These are phyloP conservation scores for Pythium vanterpoolii DNA, from an alignment of 352 stramenopile species.

Conservation along the genomic window DNA sequence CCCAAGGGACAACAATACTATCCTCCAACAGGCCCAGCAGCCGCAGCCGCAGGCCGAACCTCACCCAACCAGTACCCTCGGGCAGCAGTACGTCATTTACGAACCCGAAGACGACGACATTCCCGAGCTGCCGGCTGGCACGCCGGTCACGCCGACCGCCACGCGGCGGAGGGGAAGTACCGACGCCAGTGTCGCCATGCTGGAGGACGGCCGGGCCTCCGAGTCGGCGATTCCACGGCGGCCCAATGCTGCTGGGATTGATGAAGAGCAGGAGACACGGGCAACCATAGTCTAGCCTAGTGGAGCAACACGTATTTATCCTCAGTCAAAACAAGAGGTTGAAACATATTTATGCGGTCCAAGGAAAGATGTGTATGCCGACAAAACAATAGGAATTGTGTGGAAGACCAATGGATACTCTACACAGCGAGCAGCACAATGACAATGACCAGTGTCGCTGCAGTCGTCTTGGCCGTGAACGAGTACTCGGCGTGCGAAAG, in stretches of 20 bases:
- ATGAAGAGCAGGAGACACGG: slow-evolving; percentile 7
- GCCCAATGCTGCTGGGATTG: slow-evolving; percentile 2
- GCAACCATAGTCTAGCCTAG: background rate
- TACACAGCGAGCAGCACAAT: slow-evolving; percentile 6
- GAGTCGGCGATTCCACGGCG: background rate
- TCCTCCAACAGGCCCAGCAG: background rate
- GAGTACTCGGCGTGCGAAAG: background rate
- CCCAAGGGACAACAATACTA: slow-evolving; percentile 18
- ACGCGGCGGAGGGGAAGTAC: slow-evolving; percentile 19
- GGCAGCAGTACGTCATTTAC: slow-evolving; percentile 11
- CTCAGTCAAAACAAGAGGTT: background rate
- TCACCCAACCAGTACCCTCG: background rate
- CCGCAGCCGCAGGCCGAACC: background rate
- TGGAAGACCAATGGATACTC: background rate
- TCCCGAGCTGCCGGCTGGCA: slow-evolving; percentile 16
- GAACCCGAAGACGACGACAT: slow-evolving; percentile 21
- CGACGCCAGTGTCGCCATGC: slow-evolving; percentile 23
- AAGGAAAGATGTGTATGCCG: too few relatives aligned
- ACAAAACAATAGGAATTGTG: background rate
- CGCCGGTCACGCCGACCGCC: slow-evolving; percentile 11
- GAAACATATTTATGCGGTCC: too few relatives aligned
- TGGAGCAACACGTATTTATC: slow-evolving; percentile 18
- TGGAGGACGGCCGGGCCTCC: slow-evolving; percentile 19
- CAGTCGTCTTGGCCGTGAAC: slow-evolving; percentile 13
- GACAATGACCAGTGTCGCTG: slow-evolving; percentile 2